Percentiles rank a stretch among this genome's conserved stretches.
Evolutionary conservation across 768 basidiomycete genomes (phyloP).

Genomic region (Coprinopsis marcescibilis): DNA sequence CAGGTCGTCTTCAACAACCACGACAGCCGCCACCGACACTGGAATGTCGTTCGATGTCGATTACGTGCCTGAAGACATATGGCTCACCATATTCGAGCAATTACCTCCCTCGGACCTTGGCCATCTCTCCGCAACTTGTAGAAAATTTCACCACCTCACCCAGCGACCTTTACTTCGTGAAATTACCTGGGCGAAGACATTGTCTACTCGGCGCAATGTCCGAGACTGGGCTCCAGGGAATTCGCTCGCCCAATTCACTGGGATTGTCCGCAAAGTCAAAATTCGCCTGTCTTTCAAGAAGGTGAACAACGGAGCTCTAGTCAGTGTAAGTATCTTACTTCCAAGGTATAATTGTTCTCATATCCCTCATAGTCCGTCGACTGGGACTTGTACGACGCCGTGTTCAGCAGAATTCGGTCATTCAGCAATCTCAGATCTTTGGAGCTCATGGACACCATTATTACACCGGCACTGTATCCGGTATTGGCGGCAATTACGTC

Average conservation of each 20-base stretch:
- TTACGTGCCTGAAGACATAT: slow-evolving; percentile 25
- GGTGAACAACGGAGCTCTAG: slow-evolving; percentile 8
- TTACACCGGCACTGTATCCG: slow-evolving; percentile 22
- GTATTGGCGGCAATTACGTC: slow-evolving; percentile 19
- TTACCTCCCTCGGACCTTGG: slow-evolving; percentile 18
- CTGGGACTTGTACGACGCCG: slow-evolving; percentile 19
- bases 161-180: slow-evolving; percentile 21
- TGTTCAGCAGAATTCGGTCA: slow-evolving; percentile 16
- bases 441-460: slow-evolving; percentile 16
- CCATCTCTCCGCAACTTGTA: slow-evolving; percentile 18
- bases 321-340: slow-evolving; percentile 2
- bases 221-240: slow-evolving; percentile 17
- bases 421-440: slow-evolving; percentile 22
- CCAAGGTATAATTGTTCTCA: not conserved
- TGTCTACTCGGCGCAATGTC: slow-evolving; percentile 18
- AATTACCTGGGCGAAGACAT: slow-evolving; percentile 19
- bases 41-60: slow-evolving; percentile 10
- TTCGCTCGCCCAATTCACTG: slow-evolving; percentile 3
- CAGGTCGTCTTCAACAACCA: slow-evolving; percentile 6
- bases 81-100: slow-evolving; percentile 25
- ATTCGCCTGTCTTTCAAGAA: slow-evolving; percentile 20
- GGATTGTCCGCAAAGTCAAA: slow-evolving; percentile 14
- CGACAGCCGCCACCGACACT: slow-evolving; percentile 8
- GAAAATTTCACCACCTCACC: slow-evolving; percentile 20
- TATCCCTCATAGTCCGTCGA: slow-evolving; percentile 9